Base-by-base conservation (phyloP, 805 yeast genomes). In the Teunomyces aglyptinius region DNA sequence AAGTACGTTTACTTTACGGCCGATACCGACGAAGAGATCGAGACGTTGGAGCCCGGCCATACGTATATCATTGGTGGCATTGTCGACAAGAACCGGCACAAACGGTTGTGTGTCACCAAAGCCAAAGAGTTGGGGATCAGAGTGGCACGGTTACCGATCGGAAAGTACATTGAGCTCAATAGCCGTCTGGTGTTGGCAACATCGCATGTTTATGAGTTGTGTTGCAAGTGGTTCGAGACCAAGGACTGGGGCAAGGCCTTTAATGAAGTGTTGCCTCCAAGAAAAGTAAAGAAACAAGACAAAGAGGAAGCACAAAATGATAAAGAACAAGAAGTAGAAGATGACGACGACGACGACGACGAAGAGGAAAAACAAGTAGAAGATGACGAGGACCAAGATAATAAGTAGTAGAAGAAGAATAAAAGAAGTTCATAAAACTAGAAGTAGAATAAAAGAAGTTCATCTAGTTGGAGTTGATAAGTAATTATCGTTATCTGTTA, bases 31-130 rank as follows among this genome's bases (percentile, higher is more conserved):
- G 86, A 85, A 6, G 80, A 73, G 18, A 57, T 94, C 29, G 80
- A 77, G 8, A 78, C 72, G 20, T 70, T 92, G 45, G 82, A 84
- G 50, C 80, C 82, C 4, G 87, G 85, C 2, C 72, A 76, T 61
- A 87, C 95, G 0, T 92, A 92, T 56, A 81, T 92, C 36, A 82
- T 92, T 42, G 99, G 99, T 7, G 99, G 98, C 0, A 92, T 92
- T 47, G 98, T 92, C 2, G 99, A 92, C 64, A 92, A 92, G 64
- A 95, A 95, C 49, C 78, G 98, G 56, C 85, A 90, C 68, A 88
- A 89, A 65, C 73, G 76, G 51, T 65, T 92, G 28, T 92, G 99
- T 63, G 75, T 80, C 41, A 77, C 86, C 52, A 94, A 91, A 64
- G 98, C 98, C 0, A 76, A 82, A 53, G 68, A 74, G 48, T 66